Conservation (phyloP, 352 stramenopile species). For the Phytophthora sojae region DNA sequence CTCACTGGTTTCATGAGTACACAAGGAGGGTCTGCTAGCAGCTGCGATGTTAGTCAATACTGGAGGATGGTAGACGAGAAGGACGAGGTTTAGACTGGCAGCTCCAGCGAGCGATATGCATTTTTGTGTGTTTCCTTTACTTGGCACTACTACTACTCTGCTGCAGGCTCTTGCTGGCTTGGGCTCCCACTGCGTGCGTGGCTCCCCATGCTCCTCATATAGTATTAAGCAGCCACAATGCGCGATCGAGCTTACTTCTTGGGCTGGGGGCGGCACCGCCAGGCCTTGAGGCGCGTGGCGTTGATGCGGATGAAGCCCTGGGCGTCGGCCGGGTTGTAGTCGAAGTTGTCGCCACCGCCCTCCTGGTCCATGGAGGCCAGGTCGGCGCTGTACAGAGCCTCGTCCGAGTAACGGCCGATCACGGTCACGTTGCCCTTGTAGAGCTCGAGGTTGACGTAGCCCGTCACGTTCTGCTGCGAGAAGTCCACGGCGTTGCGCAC, state of each 20-base stretch:
- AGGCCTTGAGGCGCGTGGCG: conserved; percentile 97
- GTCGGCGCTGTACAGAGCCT: conserved; percentile 97
- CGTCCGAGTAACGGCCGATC: conserved; percentile 91
- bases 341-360: conserved; percentile 94
- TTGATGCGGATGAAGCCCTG: conserved; percentile 99
- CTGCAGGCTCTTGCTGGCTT: conserved; percentile 14
- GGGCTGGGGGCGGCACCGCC: conserved; percentile 63
- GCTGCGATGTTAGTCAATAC: no score
- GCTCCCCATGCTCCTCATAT: conserved; percentile 27
- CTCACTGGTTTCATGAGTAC: background rate
- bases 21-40: no score
- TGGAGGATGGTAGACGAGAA: background rate
- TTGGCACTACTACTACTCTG: conserved; percentile 21
- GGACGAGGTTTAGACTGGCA: background rate
- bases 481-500: conserved; percentile 96
- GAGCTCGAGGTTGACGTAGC: conserved; percentile 94
- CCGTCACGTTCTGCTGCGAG: conserved; percentile 95
- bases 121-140: conserved; percentile 32
- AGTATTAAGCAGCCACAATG: conserved; percentile 29
- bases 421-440: conserved; percentile 99
- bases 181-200: conserved; percentile 2
- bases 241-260: conserved; percentile 50
- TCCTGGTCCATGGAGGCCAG: conserved; percentile 99
- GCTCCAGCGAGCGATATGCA: conserved; percentile 31
- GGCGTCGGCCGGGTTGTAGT: conserved; percentile 98